phyloP scores from a whole-genome alignment of 345 rosid genomes.

The Ceriops tagal region DNA sequence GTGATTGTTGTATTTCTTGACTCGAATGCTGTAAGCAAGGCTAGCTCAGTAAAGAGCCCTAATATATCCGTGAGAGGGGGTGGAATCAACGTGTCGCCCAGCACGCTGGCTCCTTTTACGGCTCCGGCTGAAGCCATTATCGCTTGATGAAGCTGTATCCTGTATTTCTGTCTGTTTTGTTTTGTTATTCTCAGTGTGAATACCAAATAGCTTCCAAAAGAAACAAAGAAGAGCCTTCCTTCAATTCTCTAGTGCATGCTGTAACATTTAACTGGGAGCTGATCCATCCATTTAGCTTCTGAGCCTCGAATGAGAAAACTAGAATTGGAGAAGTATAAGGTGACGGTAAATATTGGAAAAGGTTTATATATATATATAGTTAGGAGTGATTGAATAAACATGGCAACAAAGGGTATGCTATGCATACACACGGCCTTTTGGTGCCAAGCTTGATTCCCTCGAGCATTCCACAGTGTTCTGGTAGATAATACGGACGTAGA shows the following conservation, averaged over 20 bases:
- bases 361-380: too few species aligned
- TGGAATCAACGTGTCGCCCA: slow-evolving; percentile 55
- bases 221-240: slow-evolving; percentile 31
- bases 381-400: too few species aligned
- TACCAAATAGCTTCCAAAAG: slow-evolving; percentile 37
- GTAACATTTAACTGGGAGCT: slow-evolving; percentile 38
- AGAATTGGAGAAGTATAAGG: slow-evolving; percentile 35
- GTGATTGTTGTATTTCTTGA: slow-evolving; percentile 78
- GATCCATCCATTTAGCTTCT: slow-evolving; percentile 35
- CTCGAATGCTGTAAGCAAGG: slow-evolving; percentile 57
- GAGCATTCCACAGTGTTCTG: too few species aligned
- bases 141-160: slow-evolving; percentile 22
- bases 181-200: slow-evolving; percentile 36
- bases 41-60: slow-evolving; percentile 38
- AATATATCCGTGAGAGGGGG: slow-evolving; percentile 64
- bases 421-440: too few species aligned
- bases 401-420: too few species aligned
- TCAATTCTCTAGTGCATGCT: slow-evolving; percentile 57
- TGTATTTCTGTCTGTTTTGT: slow-evolving; percentile 16
- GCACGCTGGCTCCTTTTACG: slow-evolving; percentile 55
- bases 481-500: too few species aligned
- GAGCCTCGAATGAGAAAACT: slow-evolving; percentile 12
- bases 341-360: slow-evolving; percentile 18
- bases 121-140: slow-evolving; percentile 43
- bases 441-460: too few species aligned